Evolutionary conservation across 1,284 basidiomycete genomes (phyloP), one percentile per base, ranked within the genome.

Genomic region (Tilletia indica): DNA sequence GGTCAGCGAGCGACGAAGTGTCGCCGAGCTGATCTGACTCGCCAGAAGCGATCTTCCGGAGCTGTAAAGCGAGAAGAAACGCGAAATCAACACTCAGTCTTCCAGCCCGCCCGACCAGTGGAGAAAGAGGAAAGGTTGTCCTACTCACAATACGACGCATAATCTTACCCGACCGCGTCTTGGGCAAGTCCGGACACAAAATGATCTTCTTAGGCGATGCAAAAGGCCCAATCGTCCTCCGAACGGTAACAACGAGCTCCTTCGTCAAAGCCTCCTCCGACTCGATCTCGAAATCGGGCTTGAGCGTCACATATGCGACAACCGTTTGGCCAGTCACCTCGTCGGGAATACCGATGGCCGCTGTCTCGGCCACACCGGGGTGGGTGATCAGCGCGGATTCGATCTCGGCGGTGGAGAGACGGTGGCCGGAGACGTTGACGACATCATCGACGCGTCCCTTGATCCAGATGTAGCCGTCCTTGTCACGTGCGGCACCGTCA

Each of bases 381-480:
- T 98, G 95, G 80, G 92, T 86, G 85, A 97, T 96, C 68, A 99
- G 88, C 2, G 95, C 95, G 4, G 92, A 93, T 87, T 99, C 96
- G 78, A 99, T 96, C 87, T 99, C 96, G 72, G 96, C 95, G 0
- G 96, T 99, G 54, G 93, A 96, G 70, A 99, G 88, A 83, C 97
- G 91, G 86, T 99, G 96, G 2, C 96, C 97, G 49, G 96, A 97
- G 6, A 80, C 78, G 86, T 91, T 81, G 80, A 86, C 85, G 39
- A 86, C 82, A 91, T 93, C 94, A 85, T 99, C 96, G 58, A 99
- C 91, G 80, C 96, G 91, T 69, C 96, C 96, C 86, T 94, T 95
- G 87, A 99, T 98, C 84, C 83, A 85, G 73, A 84, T 92, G 86
- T 99, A 99, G 5, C 96, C 96, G 81, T 99, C 91, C 81, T 92